Evolutionary conservation across 2,329 filamentous ascomycete genomes (phyloP).

Genomic region (Colletotrichum zoysiae): DNA sequence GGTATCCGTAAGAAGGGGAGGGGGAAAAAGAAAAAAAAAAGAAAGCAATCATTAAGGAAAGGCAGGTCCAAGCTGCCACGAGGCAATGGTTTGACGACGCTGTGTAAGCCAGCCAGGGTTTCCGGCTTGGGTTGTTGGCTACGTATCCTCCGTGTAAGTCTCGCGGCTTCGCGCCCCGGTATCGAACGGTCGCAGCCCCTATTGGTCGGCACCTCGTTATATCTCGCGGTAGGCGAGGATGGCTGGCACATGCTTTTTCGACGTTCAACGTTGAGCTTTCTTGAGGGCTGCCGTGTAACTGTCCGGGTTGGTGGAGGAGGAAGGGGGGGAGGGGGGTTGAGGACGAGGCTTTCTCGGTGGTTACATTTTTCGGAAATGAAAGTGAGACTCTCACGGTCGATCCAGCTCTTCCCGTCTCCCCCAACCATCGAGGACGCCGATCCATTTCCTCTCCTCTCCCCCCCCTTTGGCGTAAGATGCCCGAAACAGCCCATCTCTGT

Average conservation of each 20-base stretch:
- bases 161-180: constrained; percentile 19
- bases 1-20: rapidly evolving
- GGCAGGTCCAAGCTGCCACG: constrained; percentile 16
- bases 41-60: too few species aligned
- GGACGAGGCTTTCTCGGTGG: neutral
- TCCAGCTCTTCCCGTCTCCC: neutral
- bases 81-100: neutral
- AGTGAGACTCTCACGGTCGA: neutral
- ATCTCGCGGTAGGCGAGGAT: neutral
- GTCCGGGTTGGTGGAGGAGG: neutral
- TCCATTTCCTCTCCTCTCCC: neutral
- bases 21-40: neutral
- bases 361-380: constrained; percentile 11
- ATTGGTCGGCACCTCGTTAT: neutral
- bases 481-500: neutral
- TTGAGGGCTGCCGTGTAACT: constrained; percentile 8
- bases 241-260: neutral
- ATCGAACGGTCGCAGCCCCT: neutral
- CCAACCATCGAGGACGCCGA: neutral
- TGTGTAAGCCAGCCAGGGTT: neutral
- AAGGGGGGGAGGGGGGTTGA: neutral
- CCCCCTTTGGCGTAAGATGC: neutral
- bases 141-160: neutral
- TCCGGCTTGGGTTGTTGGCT: neutral
- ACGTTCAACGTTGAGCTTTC: constrained; percentile 10